Base-by-base conservation (phyloP, 352 stramenopile species). In the Phytophthora cryptogea region DNA sequence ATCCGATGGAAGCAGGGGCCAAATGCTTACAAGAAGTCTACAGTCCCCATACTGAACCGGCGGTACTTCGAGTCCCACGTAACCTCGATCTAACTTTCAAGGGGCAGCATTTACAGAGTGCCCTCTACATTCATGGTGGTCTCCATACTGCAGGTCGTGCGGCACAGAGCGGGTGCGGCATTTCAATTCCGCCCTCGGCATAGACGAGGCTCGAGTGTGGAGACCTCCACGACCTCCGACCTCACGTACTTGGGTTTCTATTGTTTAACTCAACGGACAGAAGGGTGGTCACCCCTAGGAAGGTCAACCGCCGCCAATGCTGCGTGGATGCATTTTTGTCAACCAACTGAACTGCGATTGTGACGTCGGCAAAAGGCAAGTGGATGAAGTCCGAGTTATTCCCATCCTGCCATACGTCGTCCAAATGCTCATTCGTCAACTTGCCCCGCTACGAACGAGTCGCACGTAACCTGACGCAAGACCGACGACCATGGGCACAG, bases 321-420 rank as follows among this genome's bases (percentile, higher is more conserved):
- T 68, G 60, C 54, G 60, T 68, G 60, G 60, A 68, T 63, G 59
- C 42, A 58, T 59, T 62, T n/a, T 68, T 56, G 35, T 8, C 27
- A 7, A 37, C 36, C 54, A 49, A 47, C 59, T 63, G 52, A 60
- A 59, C 30, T 56, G 30, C 59, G 36, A 62, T 46, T 57, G 59
- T 61, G 51, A 39, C 42, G 36, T 56, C 59, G 8, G 26, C 20
- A 23, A 23, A 57, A 41, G 42, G 59, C 41, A 57, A 45, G 60
- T 68, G 60, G 60, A 68, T 68, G 60, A 58, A 63, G 60, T 68
- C 39, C 46, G 16, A 55, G 40, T 30, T 59, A 46, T 65, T 60
- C 50, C 57, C 50, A 65, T 57, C 55, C 39, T 49, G 40, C 30
- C 23, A 20, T 26, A 41, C 11, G 5, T 13, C 14, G 10, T 41